Base-by-base conservation (phyloP, 495 filamentous ascomycete genomes). In the Xylaria flabelliformis region DNA sequence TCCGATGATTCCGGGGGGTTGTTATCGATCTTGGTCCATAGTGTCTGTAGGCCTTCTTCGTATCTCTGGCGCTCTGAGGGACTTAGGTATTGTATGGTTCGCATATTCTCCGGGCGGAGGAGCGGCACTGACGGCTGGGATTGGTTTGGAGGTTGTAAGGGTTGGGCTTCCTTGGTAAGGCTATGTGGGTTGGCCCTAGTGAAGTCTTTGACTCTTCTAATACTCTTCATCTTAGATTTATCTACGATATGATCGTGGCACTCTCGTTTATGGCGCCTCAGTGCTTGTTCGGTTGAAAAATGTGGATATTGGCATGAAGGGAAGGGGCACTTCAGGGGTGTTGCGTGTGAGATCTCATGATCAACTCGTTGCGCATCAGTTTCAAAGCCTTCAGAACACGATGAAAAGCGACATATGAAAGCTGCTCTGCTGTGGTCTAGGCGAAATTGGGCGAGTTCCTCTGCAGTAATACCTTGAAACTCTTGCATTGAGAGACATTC, bases 61-160 rank as follows among this genome's bases (percentile, higher is more conserved):
- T 94, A 93, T 76, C 92, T 91, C 10, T 75, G 69, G 74, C 90
- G 92, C 66, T 92, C 90, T 15, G 91, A 86, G 4, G 90, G 86
- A 15, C 73, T 81, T 1, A 89, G 82, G 26, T 81, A 78, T 0
- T 64, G 71, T 4, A 89, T 80, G 4, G 62, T 72, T 13, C 83
- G 83, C 79, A 89, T 88, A 51, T 82, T 78, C 68, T 87, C 84
- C 0, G 86, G 84, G 39, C 80, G 80, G 39, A 78, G 74, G 21
- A 76, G 73, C 34, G 44, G 5, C 55, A 66, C 61, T 58, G 80
- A 77, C 64, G 78, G 79, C 63, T 76, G 76, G 64, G 74, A 7
- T 21, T 64, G 68, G 46, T 55, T 70, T 3, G 21, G 4, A 46
- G 65, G 66, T 29, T 65, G 74, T 67, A 39, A 39, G 36, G 6